Percentiles rank a stretch among this genome's conserved stretches.
Evolutionary conservation across 2,329 filamentous ascomycete genomes (phyloP).

Genomic region (Anisogramma anomala): DNA sequence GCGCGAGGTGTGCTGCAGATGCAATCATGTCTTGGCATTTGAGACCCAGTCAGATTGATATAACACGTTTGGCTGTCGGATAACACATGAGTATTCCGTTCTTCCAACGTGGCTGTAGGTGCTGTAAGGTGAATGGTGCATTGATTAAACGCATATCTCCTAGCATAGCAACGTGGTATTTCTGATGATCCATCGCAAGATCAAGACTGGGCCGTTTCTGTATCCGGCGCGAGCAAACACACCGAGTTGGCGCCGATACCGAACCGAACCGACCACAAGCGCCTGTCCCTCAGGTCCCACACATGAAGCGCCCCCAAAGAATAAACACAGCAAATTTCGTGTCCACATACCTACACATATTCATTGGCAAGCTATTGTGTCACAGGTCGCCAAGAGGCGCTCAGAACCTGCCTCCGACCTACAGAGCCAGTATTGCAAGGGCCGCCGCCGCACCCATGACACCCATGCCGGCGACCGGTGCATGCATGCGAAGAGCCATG

Average conservation of each 20-base stretch:
- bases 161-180: too few relatives aligned
- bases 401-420: neutral
- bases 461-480: constrained; percentile 8
- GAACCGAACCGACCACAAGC: neutral
- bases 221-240: neutral
- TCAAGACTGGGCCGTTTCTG: neutral
- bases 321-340: neutral
- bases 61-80: too few relatives aligned
- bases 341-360: neutral
- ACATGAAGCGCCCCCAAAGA: neutral
- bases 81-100: too few relatives aligned
- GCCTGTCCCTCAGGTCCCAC: neutral
- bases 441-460: constrained; percentile 10
- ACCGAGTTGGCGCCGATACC: neutral
- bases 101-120: too few relatives aligned
- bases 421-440: constrained; percentile 10
- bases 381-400: neutral
- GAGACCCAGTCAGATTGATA: neutral
- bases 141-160: too few relatives aligned
- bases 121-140: too few relatives aligned
- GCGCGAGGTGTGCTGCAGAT: neutral
- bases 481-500: neutral
- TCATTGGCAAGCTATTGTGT: neutral
- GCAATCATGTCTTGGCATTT: neutral
- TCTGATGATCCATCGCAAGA: too few relatives aligned